Percentiles rank a stretch among this genome's conserved stretches.
These are phyloP conservation scores for Kodamaea leandrae DNA, from an alignment of 805 yeast genomes.

Conservation along the genomic window DNA sequence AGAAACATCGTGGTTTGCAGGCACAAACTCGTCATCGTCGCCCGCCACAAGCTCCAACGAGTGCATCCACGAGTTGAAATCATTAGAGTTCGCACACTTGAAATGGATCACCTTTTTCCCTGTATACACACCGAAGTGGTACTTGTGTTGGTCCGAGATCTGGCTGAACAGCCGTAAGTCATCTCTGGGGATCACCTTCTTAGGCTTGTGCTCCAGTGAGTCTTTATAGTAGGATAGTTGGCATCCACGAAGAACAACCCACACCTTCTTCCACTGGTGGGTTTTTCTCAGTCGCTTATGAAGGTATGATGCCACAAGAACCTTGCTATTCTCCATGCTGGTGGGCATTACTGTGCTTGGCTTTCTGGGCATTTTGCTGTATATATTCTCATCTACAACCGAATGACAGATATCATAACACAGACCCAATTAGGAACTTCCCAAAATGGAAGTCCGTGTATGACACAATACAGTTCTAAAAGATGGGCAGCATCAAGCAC, in stretches of 20 bases:
- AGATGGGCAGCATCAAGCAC: too few species aligned
- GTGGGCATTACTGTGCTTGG: background rate
- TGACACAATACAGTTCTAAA: too few species aligned
- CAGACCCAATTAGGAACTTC: too few species aligned
- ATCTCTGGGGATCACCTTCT: constrained; percentile 27
- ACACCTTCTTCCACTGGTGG: constrained; percentile 36
- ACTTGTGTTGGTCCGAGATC: constrained; percentile 15
- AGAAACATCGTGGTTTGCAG: background rate
- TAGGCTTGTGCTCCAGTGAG: constrained; percentile 36
- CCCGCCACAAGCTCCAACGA: constrained; percentile 7
- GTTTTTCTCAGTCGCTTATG: constrained; percentile 31
- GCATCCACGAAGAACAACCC: constrained; percentile 39
- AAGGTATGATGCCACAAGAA: constrained; percentile 27
- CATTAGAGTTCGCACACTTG: constrained; percentile 11
- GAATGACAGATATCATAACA: too few species aligned
- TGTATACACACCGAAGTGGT: constrained; percentile 25
- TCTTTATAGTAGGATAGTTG: constrained; percentile 42
- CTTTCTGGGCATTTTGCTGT: too few species aligned
- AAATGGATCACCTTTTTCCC: constrained; percentile 22
- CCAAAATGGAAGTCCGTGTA: too few species aligned
- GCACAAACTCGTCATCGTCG: constrained; percentile 2
- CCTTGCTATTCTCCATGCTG: constrained; percentile 15
- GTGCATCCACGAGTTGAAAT: constrained; percentile 18
- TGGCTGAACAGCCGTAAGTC: constrained; percentile 19
- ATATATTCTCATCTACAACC: too few species aligned